Conservation (phyloP, 2,329 filamentous ascomycete species). For the Verticillium dahliae region DNA sequence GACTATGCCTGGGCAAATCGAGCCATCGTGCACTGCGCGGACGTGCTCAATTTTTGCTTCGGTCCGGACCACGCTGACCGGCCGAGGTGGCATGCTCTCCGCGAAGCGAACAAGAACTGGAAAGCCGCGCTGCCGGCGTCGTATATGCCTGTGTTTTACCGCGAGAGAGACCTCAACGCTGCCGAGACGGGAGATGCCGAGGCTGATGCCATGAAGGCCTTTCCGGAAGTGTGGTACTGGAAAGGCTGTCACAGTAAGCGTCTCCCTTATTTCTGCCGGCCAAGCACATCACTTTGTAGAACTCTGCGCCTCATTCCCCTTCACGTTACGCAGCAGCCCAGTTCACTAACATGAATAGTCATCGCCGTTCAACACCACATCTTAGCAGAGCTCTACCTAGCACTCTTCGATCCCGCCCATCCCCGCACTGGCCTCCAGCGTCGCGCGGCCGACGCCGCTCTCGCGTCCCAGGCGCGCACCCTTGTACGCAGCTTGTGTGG, state of each 20-base stretch:
- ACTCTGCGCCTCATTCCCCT: not conserved
- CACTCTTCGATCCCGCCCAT: slow-evolving; percentile 47
- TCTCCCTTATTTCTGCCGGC: not conserved
- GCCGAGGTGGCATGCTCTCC: slow-evolving; percentile 10
- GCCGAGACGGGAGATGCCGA: not conserved
- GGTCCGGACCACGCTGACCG: slow-evolving; percentile 16
- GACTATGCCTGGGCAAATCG: slow-evolving; percentile 56
- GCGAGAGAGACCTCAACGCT: slow-evolving; percentile 4
- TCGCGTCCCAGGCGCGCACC: slow-evolving; percentile 33
- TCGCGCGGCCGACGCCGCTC: slow-evolving; percentile 19
- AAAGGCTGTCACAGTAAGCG: slow-evolving; percentile 7
- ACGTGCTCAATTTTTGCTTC: slow-evolving; percentile 59
- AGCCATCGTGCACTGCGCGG: slow-evolving; percentile 56
- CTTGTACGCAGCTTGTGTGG: slow-evolving; percentile 51
- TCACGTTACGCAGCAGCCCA: not conserved
- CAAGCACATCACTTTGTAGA: too few species aligned
- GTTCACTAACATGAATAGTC: slow-evolving; percentile 21
- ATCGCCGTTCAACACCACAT: slow-evolving; percentile 55
- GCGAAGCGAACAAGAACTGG: slow-evolving; percentile 12
- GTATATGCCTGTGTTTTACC: slow-evolving; percentile 12
- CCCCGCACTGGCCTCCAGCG: slow-evolving; percentile 39
- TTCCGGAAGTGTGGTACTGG: slow-evolving; percentile 13
- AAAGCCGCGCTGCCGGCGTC: slow-evolving; percentile 10
- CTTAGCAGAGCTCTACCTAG: slow-evolving; percentile 50
- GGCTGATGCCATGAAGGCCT: slow-evolving; percentile 22